Evolutionary conservation across 2,329 filamentous ascomycete species (phyloP).

Genomic region (Sarocladium strictum): DNA sequence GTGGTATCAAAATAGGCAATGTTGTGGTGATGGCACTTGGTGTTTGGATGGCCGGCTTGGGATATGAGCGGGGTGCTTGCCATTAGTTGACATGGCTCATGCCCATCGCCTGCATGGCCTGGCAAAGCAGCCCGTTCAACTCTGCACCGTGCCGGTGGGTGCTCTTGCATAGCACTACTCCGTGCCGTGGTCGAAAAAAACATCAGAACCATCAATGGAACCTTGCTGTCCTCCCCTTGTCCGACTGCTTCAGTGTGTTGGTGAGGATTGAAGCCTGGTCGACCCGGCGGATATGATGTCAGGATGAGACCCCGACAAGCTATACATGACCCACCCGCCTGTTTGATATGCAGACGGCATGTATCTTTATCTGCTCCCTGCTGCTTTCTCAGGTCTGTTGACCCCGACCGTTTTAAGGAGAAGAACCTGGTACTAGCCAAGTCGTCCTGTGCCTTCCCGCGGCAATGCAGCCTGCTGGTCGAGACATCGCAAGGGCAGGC

Average conservation of each 20-base stretch:
- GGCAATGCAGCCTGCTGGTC: not conserved
- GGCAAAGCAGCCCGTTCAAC: not conserved
- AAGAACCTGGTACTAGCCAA: not conserved
- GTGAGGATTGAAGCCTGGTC: not conserved
- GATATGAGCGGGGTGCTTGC: slow-evolving; percentile 5
- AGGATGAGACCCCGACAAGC: not conserved
- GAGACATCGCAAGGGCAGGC: not conserved
- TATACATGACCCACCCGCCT: not conserved
- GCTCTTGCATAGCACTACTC: too few relatives aligned
- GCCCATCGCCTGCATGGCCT: too few relatives aligned
- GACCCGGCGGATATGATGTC: not conserved
- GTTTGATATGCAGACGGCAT: not conserved
- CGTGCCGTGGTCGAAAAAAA: too few relatives aligned
- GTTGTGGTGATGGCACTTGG: not conserved
- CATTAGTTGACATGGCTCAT: too few relatives aligned
- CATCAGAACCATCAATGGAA: too few relatives aligned
- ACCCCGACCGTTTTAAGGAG: not conserved
- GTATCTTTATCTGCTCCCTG: not conserved
- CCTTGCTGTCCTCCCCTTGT: too few relatives aligned
- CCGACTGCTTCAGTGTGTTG: not conserved
- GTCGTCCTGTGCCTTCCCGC: not conserved
- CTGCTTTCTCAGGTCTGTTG: not conserved
- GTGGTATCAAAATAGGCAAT: not conserved
- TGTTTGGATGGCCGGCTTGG: slow-evolving; percentile 4
- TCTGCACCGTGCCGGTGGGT: too few relatives aligned